phyloP scores from a whole-genome alignment of 768 basidiomycete genomes.

The Coprinellus micaceus region DNA sequence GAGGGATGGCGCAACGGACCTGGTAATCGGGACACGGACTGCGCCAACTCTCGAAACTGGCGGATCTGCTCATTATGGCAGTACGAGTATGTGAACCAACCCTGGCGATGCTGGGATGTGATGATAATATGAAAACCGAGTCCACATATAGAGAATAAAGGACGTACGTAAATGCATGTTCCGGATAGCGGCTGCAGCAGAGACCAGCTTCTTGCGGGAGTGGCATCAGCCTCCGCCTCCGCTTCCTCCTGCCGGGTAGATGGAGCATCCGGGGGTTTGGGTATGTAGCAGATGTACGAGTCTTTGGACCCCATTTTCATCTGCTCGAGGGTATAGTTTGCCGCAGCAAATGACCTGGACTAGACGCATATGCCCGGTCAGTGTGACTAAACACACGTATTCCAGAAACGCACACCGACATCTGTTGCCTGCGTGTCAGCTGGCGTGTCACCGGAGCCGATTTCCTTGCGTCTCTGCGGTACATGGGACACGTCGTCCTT shows the following conservation, averaged over 20 bases:
- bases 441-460: conserved; percentile 48
- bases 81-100: conserved; percentile 97
- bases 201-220: conserved; percentile 77
- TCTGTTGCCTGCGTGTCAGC: conserved; percentile 29
- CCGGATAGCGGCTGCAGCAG: conserved; percentile 76
- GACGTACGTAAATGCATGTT: conserved; percentile 80
- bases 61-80: conserved; percentile 94
- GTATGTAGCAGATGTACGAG: conserved; percentile 77
- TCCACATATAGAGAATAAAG: conserved; percentile 26
- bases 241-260: conserved; percentile 42
- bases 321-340: conserved; percentile 57
- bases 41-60: conserved; percentile 85
- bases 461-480: conserved; percentile 48
- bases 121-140: conserved; percentile 27
- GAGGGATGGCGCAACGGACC: conserved; percentile 39
- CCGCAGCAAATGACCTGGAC: background rate
- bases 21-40: conserved; percentile 58
- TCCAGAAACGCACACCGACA: conserved; percentile 21
- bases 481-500: conserved; percentile 37
- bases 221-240: conserved; percentile 55
- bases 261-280: conserved; percentile 50
- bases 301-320: conserved; percentile 70
- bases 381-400: background rate
- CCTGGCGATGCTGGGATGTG: conserved; percentile 64
- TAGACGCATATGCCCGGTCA: background rate